Conservation (phyloP, 2,329 filamentous ascomycete genomes). For the Raffaelea deltoideospora region DNA sequence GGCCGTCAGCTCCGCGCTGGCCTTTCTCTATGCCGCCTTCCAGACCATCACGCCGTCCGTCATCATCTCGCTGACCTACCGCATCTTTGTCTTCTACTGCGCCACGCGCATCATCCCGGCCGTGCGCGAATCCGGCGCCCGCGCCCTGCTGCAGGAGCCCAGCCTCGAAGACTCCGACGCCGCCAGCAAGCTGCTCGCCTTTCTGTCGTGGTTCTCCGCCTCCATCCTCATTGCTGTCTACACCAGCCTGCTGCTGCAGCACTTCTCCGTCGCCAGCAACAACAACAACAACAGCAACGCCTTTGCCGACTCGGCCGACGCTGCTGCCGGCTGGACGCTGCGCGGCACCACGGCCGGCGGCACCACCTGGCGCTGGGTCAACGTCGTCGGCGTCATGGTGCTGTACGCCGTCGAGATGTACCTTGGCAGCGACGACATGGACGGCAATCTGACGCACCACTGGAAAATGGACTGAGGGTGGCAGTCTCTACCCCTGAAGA, state of each 20-base stretch:
- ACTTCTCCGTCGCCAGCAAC: conserved; percentile 65
- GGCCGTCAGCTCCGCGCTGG: conserved; percentile 69
- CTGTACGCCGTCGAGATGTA: conserved; percentile 85
- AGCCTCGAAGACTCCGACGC: conserved; percentile 74
- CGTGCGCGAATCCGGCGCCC: conserved; percentile 71
- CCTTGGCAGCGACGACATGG: conserved; percentile 67
- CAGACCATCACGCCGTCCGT: conserved; percentile 93
- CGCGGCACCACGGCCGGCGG: conserved; percentile 70
- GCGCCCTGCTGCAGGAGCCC: conserved; percentile 70
- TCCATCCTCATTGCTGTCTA: conserved; percentile 93
- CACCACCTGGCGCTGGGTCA: conserved; percentile 87
- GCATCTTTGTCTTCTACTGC: conserved; percentile 88
- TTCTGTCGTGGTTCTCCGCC: conserved; percentile 87
- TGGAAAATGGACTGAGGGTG: conserved; percentile 76
- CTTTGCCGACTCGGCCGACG: conserved; percentile 77
- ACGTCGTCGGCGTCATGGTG: conserved; percentile 75
- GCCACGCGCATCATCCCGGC: conserved; percentile 93
- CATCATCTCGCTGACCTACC: conserved; percentile 86
- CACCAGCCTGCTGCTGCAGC: conserved; percentile 86
- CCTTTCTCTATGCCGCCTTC: conserved; percentile 78
- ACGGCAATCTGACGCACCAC: conserved; percentile 57
- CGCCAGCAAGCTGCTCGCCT: conserved; percentile 62
- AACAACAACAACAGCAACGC: too few relatives aligned
- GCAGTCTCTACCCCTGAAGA: neutral
- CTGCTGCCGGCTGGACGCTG: conserved; percentile 65